Evolutionary conservation across 2,329 filamentous ascomycete genomes (phyloP).

Genomic region (Aspergillus viridinutans): DNA sequence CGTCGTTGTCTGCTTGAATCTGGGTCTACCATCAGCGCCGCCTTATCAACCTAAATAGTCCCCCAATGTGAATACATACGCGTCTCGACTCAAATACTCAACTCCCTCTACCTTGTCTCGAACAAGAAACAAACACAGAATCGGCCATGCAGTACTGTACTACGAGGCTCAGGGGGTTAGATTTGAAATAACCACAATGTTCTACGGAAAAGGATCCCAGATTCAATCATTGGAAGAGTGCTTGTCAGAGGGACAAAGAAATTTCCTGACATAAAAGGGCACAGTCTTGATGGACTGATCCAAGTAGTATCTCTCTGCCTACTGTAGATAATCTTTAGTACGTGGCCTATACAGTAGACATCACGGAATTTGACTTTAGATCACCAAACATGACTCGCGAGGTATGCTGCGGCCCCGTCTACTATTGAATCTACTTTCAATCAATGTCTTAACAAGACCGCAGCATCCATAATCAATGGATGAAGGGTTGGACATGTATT

Average conservation of each 20-base stretch:
- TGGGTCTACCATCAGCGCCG: neutral
- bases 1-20: neutral
- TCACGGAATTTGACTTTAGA: no score
- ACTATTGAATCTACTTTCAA: neutral
- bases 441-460: neutral
- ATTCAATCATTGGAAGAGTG: conserved; percentile 2
- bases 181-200: neutral
- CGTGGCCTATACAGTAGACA: neutral
- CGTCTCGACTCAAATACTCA: no score
- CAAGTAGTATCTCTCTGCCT: neutral
- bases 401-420: neutral
- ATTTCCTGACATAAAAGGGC: neutral
- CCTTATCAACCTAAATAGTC: neutral
- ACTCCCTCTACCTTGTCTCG: neutral
- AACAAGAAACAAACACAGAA: neutral
- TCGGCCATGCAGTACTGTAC: neutral
- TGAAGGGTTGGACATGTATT: neutral
- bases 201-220: conserved; percentile 11
- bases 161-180: no score
- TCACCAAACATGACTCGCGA: neutral
- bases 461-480: neutral
- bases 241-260: neutral
- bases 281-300: neutral
- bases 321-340: neutral
- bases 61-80: neutral